Evolutionary conservation across 169 alveolate species (phyloP).

Genomic region (Theileria parva): DNA sequence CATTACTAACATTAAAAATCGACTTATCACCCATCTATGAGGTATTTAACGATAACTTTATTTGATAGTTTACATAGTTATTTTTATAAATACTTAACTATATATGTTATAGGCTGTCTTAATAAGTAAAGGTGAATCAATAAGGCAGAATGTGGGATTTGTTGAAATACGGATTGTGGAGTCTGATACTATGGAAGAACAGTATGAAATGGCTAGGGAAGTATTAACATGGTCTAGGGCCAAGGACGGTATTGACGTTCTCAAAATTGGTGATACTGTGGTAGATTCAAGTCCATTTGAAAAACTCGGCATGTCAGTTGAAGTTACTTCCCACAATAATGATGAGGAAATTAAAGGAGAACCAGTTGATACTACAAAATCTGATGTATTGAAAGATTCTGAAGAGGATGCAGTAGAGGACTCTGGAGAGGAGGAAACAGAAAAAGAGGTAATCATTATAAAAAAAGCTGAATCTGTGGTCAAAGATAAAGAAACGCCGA

Average conservation of each 20-base stretch:
- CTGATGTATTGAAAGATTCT: neutral
- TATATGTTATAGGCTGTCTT: conserved; percentile 1
- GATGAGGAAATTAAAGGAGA: neutral
- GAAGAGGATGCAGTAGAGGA: neutral
- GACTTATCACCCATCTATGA: conserved; percentile 51
- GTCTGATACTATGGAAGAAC: conserved; percentile 6
- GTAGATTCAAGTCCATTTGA: neutral
- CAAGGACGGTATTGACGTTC: neutral
- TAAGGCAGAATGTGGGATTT: conserved; percentile 9
- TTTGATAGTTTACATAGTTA: neutral
- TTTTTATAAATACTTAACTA: neutral
- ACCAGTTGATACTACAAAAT: neutral
- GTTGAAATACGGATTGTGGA: conserved; percentile 30
- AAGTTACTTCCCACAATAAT: neutral
- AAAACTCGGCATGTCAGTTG: neutral
- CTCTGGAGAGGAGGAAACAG: no score
- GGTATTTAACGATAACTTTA: conserved; percentile 2
- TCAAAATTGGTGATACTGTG: neutral
- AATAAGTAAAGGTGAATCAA: conserved; percentile 19
- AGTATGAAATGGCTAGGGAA: conserved; percentile 31
- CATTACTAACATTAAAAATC: conserved; percentile 52
- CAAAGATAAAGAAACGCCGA: neutral
- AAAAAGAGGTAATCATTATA: no score
- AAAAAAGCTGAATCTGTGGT: no score
- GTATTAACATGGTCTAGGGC: conserved; percentile 24